Base-by-base conservation (phyloP, 306 rosid species). In the Abrus pulchellus region DNA sequence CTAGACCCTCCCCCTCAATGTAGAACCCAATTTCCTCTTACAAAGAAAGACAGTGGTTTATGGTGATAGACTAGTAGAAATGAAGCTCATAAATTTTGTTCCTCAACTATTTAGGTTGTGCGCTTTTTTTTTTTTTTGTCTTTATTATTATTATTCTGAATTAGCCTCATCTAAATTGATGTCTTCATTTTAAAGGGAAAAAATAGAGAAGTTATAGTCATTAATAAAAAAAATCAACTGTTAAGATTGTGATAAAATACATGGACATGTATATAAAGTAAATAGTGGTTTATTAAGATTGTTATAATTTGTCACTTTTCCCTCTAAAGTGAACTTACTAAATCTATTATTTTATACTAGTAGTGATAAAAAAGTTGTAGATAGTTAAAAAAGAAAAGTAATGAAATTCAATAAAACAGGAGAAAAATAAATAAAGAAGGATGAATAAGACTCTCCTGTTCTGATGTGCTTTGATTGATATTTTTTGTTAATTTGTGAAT, bases 401-500 rank as follows among this genome's bases (percentile, higher is more conserved):
- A 33, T 76, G 4, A 63, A 71, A 14, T 55, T 20, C 20, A 20
- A 20, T 20, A 20, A 20, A 20, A 20, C 20, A 20, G 20, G 20
- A 20, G 20, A 20, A 20, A 20, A 20, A 20, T 20, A 20, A 20
- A 20, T 20, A 20, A 20, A 38, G 63, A 75, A 33, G 44, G 63
- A 20, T 20, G 57, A 69, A 68, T 69, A 10, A 28, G 76, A 72
- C 57, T 45, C 29, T 47, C 76, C 40, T 74, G 36, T 50, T 63
- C 47, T 65, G 79, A 61, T 68, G 27, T 48, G 49, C 45, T 83
- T 62, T 53, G 80, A 1, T 38, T 76, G 32, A 48, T 70, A 38
- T 71, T 32, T 60, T 44, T n/a, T 47, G 4, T 81, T 57, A 55
- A 47, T 63, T 72, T 38, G 30, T 66, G n/a, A 29, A 50, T 5